Percentiles rank a stretch among this genome's conserved stretches.
These are phyloP conservation scores for Lecanicillium sp. DNA, from an alignment of 2,329 filamentous ascomycete species.

Conservation along the genomic window DNA sequence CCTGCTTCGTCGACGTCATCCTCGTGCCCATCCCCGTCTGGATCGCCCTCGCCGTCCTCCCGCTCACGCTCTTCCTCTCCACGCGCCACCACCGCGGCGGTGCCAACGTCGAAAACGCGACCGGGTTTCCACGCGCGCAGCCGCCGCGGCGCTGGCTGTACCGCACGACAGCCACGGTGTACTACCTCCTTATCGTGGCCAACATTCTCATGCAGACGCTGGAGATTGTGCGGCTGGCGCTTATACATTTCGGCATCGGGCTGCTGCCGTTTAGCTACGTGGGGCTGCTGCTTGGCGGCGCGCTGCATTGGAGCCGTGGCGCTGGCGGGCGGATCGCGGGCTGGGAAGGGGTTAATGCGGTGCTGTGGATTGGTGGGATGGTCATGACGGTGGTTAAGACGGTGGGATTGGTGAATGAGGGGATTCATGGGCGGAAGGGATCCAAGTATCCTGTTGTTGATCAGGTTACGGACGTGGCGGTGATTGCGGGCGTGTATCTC, in stretches of 20 bases:
- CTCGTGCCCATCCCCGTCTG: slow-evolving; percentile 7
- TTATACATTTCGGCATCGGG: slow-evolving; percentile 5
- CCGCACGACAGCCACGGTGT: not conserved
- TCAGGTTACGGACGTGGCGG: slow-evolving; percentile 5
- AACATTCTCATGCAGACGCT: slow-evolving; percentile 7
- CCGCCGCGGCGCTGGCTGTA: slow-evolving; percentile 2
- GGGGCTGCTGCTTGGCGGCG: slow-evolving; percentile 2
- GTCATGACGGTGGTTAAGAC: slow-evolving; percentile 4
- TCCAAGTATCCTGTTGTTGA: slow-evolving; percentile 7
- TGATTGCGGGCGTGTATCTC: slow-evolving; percentile 7
- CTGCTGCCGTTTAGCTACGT: slow-evolving; percentile 6
- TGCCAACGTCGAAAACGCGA: not conserved
- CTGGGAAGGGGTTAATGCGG: slow-evolving; percentile 4
- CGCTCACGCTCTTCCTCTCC: not conserved
- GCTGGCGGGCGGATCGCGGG: not conserved
- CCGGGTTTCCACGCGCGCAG: not conserved
- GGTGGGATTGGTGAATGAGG: slow-evolving; percentile 2
- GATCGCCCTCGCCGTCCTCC: slow-evolving; percentile 3
- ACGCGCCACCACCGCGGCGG: not conserved
- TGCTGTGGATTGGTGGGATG: slow-evolving; percentile 5
- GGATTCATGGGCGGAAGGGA: not conserved
- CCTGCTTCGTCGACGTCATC: slow-evolving; percentile 7
- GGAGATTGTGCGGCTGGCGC: slow-evolving; percentile 4
- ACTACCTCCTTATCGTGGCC: slow-evolving; percentile 5
- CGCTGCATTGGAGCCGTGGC: slow-evolving; percentile 2